A percentile compares a stretch with the other conserved stretches of the same genome.
These are phyloP conservation scores for Mycena rebaudengoi DNA, from an alignment of 768 basidiomycete species.

Conservation along the genomic window DNA sequence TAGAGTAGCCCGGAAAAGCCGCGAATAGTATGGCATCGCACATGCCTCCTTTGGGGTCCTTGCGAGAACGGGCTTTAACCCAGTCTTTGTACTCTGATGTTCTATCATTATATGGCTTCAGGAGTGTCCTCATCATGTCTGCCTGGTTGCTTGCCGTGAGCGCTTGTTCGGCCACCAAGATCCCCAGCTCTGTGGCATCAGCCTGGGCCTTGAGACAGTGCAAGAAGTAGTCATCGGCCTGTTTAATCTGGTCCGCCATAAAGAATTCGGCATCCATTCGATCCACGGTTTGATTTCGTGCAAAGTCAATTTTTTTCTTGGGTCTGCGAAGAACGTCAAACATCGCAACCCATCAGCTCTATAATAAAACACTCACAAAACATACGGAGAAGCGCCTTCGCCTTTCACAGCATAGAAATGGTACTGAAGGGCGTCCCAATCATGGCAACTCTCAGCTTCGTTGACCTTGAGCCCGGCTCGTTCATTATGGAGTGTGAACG, in stretches of 20 bases:
- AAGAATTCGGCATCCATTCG: background rate
- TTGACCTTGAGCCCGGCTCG: background rate
- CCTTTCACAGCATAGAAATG: background rate
- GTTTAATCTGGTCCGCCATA: background rate
- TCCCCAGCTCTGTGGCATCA: background rate
- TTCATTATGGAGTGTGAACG: background rate
- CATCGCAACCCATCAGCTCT: background rate
- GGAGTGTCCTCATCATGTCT: background rate
- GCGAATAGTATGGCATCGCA: background rate
- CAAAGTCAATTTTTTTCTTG: background rate
- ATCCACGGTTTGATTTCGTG: background rate
- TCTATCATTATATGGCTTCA: background rate
- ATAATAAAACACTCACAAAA: constrained; percentile 4
- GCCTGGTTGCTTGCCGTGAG: background rate
- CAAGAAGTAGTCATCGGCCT: too few relatives aligned
- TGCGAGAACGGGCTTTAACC: background rate
- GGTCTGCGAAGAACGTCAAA: background rate
- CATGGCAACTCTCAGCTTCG: constrained; percentile 10
- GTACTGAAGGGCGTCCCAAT: constrained; percentile 16
- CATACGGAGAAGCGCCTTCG: background rate
- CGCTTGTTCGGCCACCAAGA: background rate
- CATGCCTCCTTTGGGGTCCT: background rate
- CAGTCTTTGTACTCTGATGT: background rate
- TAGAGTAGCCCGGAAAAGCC: background rate
- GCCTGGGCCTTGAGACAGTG: background rate